Percentiles rank a stretch among this genome's conserved stretches.
These are phyloP conservation scores for Candida sojae DNA, from an alignment of 1,139 yeast species.

Conservation along the genomic window DNA sequence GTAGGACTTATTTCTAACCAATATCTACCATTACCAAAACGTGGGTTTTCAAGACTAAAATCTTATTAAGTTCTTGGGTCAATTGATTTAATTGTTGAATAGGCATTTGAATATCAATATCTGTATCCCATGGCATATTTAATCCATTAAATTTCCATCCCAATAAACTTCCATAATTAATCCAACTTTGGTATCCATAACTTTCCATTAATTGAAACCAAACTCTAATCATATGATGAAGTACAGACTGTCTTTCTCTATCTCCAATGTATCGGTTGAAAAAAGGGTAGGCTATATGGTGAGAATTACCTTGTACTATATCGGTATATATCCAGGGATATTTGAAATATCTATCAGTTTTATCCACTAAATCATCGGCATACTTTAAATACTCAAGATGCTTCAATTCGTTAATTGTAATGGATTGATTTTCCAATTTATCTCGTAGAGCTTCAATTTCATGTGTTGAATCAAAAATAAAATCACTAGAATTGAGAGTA, in stretches of 20 bases:
- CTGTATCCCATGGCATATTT: conserved; percentile 73
- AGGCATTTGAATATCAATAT: conserved; percentile 67
- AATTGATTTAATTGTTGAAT: conserved; percentile 56
- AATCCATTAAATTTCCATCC: conserved; percentile 74
- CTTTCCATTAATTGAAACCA: conserved; percentile 62
- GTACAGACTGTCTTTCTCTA: conserved; percentile 44
- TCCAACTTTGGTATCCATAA: conserved; percentile 57
- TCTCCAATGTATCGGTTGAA: conserved; percentile 41
- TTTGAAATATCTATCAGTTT: conserved; percentile 39
- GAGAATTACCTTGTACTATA: conserved; percentile 41
- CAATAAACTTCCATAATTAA: conserved; percentile 67
- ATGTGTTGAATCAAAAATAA: conserved; percentile 32
- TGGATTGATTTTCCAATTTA: conserved; percentile 16
- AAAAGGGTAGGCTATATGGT: conserved; percentile 51
- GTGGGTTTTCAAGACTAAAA: conserved; percentile 58
- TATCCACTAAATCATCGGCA: conserved; percentile 31
- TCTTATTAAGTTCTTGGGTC: conserved; percentile 52
- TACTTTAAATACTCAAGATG: conserved; percentile 32
- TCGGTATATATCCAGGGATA: conserved; percentile 49
- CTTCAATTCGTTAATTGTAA: conserved; percentile 21
- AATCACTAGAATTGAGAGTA: conserved; percentile 26
- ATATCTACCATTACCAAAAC: conserved; percentile 60
- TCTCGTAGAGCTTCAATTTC: conserved; percentile 29
- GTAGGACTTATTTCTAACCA: conserved; percentile 55
- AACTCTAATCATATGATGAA: conserved; percentile 51